phyloP scores from a whole-genome alignment of 192 early-diverging fungal species.

The Dimargaris verticillata region DNA sequence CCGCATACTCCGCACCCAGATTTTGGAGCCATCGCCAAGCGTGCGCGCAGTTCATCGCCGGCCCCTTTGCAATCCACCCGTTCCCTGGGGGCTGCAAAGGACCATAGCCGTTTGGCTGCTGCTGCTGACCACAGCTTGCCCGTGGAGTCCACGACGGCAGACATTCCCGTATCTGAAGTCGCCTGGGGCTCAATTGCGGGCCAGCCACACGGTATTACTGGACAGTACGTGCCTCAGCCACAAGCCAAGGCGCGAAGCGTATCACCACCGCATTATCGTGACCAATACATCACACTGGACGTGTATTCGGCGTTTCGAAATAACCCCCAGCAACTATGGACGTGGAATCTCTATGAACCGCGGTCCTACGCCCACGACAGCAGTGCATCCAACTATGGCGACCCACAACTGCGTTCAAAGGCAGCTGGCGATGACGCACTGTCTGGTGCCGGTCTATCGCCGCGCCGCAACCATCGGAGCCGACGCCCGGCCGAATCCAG shows the following conservation, averaged over 20 bases:
- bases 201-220: background rate
- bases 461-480: background rate
- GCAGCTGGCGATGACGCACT: background rate
- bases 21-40: no score
- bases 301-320: conserved; percentile 8
- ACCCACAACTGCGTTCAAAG: no score
- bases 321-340: conserved; percentile 2
- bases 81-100: background rate
- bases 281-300: conserved; percentile 1
- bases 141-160: background rate
- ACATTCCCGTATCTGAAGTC: background rate
- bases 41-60: background rate
- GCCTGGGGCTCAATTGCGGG: conserved; percentile 1
- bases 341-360: background rate
- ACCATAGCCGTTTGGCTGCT: no score
- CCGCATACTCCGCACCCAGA: no score
- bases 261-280: background rate
- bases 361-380: background rate
- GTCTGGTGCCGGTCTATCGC: background rate
- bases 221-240: background rate
- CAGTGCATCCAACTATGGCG: background rate
- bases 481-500: background rate
- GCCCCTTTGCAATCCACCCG: background rate
- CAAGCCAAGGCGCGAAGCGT: background rate
- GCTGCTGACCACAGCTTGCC: background rate